Conservation (phyloP, 2,329 filamentous ascomycete species). For the Aciculosporium take region DNA sequence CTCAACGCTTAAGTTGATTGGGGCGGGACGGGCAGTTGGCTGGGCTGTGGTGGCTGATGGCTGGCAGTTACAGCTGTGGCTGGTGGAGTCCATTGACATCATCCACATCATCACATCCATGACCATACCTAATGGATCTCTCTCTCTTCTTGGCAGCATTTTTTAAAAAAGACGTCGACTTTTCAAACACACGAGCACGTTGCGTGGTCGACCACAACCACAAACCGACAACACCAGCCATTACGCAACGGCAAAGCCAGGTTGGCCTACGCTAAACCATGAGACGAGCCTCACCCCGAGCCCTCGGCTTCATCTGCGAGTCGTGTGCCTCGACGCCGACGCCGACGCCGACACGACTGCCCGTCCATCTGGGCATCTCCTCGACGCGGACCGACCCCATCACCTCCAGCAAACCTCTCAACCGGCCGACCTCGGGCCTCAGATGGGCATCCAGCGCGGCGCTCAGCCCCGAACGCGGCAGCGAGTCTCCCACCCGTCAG, state of each 20-base stretch:
- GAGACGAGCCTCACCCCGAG: constrained; percentile 14
- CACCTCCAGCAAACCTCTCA: constrained; percentile 3
- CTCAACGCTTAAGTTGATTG: no score
- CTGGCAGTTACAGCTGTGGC: no score
- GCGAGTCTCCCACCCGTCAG: background rate
- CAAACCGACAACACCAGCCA: background rate
- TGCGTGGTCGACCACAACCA: background rate
- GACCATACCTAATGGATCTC: no score
- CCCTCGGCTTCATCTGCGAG: constrained; percentile 27
- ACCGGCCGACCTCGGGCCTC: constrained; percentile 3
- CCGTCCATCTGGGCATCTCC: constrained; percentile 14
- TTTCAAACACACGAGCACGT: background rate
- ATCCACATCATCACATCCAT: no score
- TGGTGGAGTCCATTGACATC: background rate
- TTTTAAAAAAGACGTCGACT: no score
- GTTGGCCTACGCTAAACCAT: background rate
- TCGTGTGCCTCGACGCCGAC: constrained; percentile 26
- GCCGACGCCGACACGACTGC: constrained; percentile 12
- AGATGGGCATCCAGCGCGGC: constrained; percentile 17
- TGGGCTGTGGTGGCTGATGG: background rate
- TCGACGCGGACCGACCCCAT: constrained; percentile 7
- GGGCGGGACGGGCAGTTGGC: background rate
- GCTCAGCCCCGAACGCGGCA: constrained; percentile 4
- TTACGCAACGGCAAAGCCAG: background rate
- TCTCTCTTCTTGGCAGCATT: no score